Conservation (phyloP, 2,329 filamentous ascomycete genomes). For the Scorias spongiosa region DNA sequence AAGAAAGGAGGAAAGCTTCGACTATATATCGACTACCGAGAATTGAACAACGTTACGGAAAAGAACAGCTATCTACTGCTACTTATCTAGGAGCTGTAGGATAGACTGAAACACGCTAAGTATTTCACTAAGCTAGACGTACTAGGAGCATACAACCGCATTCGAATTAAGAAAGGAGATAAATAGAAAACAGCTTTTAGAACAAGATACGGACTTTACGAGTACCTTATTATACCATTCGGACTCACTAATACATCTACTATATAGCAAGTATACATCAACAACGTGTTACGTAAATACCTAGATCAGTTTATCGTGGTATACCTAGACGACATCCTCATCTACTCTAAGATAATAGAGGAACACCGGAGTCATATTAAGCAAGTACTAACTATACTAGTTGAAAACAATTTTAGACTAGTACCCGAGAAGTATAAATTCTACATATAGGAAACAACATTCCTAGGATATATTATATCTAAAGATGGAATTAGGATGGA, state of each 20-base stretch:
- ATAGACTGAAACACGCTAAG: background rate
- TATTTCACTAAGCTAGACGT: background rate
- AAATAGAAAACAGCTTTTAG: background rate
- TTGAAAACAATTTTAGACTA: background rate
- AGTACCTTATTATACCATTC: background rate
- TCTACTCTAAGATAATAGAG: background rate
- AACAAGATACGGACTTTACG: background rate
- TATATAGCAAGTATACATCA: background rate
- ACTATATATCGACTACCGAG: background rate
- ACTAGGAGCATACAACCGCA: background rate
- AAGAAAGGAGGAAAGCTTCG: background rate
- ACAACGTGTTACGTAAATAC: background rate
- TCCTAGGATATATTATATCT: slow-evolving; percentile 18
- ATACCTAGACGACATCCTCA: background rate
- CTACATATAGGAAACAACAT: slow-evolving; percentile 14
- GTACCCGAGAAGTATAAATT: slow-evolving; percentile 19
- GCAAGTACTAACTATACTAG: background rate
- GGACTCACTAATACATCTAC: background rate
- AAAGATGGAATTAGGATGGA: slow-evolving; percentile 14
- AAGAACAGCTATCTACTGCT: background rate
- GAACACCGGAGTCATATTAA: background rate
- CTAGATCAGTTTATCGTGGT: background rate
- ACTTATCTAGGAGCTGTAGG: slow-evolving; percentile 1
- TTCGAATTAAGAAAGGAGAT: background rate
- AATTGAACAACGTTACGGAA: background rate